These are phyloP conservation scores for Beauveria medogensis DNA, from an alignment of 2,329 filamentous ascomycete species.

Conservation along the genomic window DNA sequence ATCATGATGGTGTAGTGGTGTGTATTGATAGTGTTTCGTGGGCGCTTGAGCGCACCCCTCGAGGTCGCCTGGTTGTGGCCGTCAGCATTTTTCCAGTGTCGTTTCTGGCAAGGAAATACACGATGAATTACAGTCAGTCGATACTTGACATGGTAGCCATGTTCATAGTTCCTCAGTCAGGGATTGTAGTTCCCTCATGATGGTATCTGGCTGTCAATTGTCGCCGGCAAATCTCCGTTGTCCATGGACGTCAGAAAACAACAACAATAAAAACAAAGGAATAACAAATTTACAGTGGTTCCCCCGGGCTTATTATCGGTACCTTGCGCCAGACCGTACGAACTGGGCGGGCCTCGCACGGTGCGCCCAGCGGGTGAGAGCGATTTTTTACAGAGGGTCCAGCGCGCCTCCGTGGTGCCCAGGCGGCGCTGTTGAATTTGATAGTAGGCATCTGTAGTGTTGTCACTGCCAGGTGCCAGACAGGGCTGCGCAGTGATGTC, in stretches of 20 bases:
- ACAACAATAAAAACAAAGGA: not conserved
- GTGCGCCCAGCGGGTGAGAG: not conserved
- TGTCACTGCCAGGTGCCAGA: not conserved
- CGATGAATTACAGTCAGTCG: not conserved
- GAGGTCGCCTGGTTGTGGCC: not conserved
- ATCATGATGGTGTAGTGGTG: not conserved
- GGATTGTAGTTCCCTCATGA: not conserved
- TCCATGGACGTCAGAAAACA: not conserved
- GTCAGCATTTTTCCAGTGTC: not conserved
- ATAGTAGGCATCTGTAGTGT: too few species aligned
- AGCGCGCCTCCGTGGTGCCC: not conserved
- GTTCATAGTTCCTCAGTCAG: not conserved
- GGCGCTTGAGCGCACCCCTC: not conserved
- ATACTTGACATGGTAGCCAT: not conserved
- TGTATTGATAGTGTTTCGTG: not conserved
- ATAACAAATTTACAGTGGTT: not conserved
- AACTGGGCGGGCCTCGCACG: constrained; percentile 5
- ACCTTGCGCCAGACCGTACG: not conserved
- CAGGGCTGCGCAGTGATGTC: not conserved
- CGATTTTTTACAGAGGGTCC: constrained; percentile 6
- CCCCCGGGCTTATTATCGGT: constrained; percentile 2
- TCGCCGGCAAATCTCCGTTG: not conserved
- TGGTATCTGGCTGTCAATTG: not conserved
- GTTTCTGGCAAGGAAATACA: not conserved
- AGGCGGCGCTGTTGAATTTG: not conserved